Conservation (phyloP, 768 basidiomycete species). For the Trametes punicea region DNA sequence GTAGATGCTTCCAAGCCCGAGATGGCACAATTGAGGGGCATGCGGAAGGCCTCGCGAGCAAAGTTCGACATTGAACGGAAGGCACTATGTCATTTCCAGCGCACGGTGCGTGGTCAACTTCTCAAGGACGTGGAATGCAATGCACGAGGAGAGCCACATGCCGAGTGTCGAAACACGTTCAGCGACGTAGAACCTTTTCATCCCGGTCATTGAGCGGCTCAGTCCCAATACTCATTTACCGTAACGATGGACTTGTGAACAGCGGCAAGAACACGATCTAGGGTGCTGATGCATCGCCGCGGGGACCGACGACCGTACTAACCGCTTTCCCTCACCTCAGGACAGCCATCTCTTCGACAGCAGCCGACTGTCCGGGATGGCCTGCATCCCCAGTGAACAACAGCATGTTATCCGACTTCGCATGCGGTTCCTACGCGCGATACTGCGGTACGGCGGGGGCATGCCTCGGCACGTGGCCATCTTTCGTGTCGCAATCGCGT, state of each 20-base stretch:
- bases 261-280: conserved; percentile 8
- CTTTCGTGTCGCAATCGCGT: neutral
- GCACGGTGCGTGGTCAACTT: conserved; percentile 13
- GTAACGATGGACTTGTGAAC: neutral
- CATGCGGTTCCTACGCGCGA: conserved; percentile 7
- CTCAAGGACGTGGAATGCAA: conserved; percentile 16
- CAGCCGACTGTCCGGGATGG: neutral
- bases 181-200: conserved; percentile 7
- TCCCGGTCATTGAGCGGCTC: conserved; percentile 14
- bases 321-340: conserved; percentile 3
- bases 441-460: conserved; percentile 5
- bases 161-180: conserved; percentile 12
- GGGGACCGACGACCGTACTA: conserved; percentile 9
- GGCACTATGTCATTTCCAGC: conserved; percentile 5
- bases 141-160: conserved; percentile 12
- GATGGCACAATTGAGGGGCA: conserved; percentile 1
- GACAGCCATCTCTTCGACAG: neutral
- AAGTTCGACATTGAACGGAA: conserved; percentile 14
- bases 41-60: conserved; percentile 3
- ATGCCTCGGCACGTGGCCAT: conserved; percentile 11
- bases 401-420: neutral
- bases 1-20: neutral
- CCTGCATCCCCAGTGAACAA: neutral
- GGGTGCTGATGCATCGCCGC: conserved; percentile 17
- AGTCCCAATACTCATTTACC: conserved; percentile 12